A percentile compares a stretch with the other conserved stretches of the same genome.
phyloP scores from a whole-genome alignment of 2,329 filamentous ascomycete genomes.

The Epichloe festucae region DNA sequence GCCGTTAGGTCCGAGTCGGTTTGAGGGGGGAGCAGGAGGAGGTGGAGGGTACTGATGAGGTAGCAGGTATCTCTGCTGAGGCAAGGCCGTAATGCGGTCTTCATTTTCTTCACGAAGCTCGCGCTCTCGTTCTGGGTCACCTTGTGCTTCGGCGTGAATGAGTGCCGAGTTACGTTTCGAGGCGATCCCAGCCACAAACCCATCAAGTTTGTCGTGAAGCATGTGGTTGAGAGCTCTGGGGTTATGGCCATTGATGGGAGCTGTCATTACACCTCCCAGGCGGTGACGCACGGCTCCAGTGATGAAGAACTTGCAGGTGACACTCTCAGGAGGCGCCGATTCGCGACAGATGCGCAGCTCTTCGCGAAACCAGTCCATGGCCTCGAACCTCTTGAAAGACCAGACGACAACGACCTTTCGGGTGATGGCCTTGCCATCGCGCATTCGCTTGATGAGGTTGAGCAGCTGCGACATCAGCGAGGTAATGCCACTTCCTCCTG shows the following conservation, averaged over 20 bases:
- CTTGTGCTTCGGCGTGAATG: conserved; percentile 69
- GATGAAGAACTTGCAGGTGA: conserved; percentile 91
- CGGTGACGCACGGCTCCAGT: conserved; percentile 47
- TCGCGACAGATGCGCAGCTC: conserved; percentile 86
- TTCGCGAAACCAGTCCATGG: conserved; percentile 96
- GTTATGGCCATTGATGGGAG: conserved; percentile 22
- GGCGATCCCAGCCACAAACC: conserved; percentile 75
- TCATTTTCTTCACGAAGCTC: conserved; percentile 72
- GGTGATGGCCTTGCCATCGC: conserved; percentile 86
- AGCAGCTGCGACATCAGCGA: conserved; percentile 83
- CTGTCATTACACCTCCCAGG: conserved; percentile 28
- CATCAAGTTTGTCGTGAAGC: conserved; percentile 78
- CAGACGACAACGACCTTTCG: conserved; percentile 87
- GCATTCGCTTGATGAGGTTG: conserved; percentile 92
- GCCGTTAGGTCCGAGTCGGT: conserved; percentile 8
- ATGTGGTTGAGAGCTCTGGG: conserved; percentile 54
- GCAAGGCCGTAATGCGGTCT: conserved; percentile 72
- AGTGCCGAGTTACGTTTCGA: conserved; percentile 76
- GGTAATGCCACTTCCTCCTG: conserved; percentile 88
- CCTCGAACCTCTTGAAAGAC: conserved; percentile 80
- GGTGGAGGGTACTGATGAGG: conserved; percentile 28
- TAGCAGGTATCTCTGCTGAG: conserved; percentile 52
- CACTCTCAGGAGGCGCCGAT: conserved; percentile 72
- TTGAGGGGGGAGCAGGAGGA: conserved; percentile 9
- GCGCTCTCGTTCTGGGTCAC: conserved; percentile 65